Evolutionary conservation across 805 yeast species (phyloP), one percentile per base, ranked within the genome.

Genomic region (Metschnikowia proteae): DNA sequence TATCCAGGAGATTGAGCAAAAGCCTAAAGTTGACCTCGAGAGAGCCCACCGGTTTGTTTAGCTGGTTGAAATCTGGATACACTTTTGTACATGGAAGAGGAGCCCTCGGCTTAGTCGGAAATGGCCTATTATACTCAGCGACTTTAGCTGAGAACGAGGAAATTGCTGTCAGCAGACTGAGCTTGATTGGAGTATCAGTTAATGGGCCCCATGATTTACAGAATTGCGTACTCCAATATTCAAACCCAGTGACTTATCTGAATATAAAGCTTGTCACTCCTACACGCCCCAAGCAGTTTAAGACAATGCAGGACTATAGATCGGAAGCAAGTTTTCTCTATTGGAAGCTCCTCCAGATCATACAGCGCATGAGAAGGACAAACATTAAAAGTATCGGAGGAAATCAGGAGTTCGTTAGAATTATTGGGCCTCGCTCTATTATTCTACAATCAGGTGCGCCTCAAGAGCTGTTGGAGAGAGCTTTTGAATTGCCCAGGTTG

Each of bases 1-100:
- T 76, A 11, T 67, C 76, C 11, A 60, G 63, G 43, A 61, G 59
- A 25, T 65, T 70, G 34, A 60, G 72, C 6, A 57, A 59, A 36
- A 49, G 49, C 34, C 49, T 65, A 30, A 53, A 54, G 6, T 40
- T 61, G 6, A 47, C 67, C 2, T 48, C 55, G 4, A 58, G 59
- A 8, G 55, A 70, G 4, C 47, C 58, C 3, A 76, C 81, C 1
- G 82, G 83, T 0, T 59, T 79, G 17, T 58, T 55, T 50, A 54
- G 57, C 22, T 68, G 70, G 64, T 51, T 52, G 31, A 63, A 62
- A 30, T 45, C 65, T 9, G 82, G 82, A 0, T 82, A 74, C 57
- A 66, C 74, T 0, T 64, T 78, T 33, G 53, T 81, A 5, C 72
- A 77, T 26, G 87, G 88, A 1, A 68, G 87, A 50, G 88, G 88